Evolutionary conservation across 2,329 filamentous ascomycete species (phyloP), one percentile per base, ranked within the genome.

Genomic region (Clarireedia sp.): DNA sequence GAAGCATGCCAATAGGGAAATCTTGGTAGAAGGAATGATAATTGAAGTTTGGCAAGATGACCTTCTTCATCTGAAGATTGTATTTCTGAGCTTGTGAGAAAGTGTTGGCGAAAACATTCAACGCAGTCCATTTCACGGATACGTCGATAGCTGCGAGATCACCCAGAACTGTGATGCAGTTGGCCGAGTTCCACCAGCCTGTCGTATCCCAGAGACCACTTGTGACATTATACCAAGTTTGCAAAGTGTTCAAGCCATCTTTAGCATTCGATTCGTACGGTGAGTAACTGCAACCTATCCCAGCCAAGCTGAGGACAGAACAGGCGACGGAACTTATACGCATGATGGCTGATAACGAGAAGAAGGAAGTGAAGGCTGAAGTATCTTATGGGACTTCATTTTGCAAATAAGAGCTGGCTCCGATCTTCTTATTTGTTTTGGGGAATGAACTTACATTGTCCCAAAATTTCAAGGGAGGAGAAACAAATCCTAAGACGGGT

Each of bases 171-270:
- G 83, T 86, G 57, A 89, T 71, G 56, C 77, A 76, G 65, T 88
- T 89, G 45, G 80, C 86, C 52, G 78, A 78, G 65, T 89, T 87
- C 86, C 86, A 90, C 86, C 86, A 90, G n/a, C 78, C 77, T 7
- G 78, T 76, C 0, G 78, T 77, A 54, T 80, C 70, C 82, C 83
- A 89, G 12, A 87, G 72, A 3, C 86, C 86, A 1, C 75, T 81
- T 5, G 66, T 64, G 2, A 69, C 56, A 64, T 85, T 78, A 67
- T 88, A 88, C 78, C 80, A 88, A 43, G 63, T 65, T 62, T 86
- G 82, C 1, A 87, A 73, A 5, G 74, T 67, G 21, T 68, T 64
- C 2, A 75, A 64, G 3, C 72, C 73, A 8, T 66, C 54, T 24
- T 63, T 59, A 2, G 65, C 61, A 56, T 67, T 61, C 1, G 59